These are phyloP conservation scores for Teratosphaeria epicoccoides DNA, from an alignment of 2,329 filamentous ascomycete species.

Conservation along the genomic window DNA sequence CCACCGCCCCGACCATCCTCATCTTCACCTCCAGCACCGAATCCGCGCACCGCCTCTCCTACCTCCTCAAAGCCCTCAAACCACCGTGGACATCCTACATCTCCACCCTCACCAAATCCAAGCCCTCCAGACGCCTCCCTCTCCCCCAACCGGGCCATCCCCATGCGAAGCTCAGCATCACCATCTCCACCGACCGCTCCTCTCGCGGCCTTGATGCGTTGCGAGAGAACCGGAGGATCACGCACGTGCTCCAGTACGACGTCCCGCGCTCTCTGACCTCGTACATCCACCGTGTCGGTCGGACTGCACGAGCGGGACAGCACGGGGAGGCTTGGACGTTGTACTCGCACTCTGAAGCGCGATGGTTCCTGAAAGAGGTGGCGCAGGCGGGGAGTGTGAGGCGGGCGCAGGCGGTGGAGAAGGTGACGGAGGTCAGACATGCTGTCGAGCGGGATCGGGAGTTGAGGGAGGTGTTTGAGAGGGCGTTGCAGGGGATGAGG, in stretches of 20 bases:
- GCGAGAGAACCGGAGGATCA: conserved; percentile 45
- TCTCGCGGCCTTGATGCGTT: conserved; percentile 68
- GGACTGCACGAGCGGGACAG: conserved; percentile 77
- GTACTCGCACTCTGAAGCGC: conserved; percentile 67
- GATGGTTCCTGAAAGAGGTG: conserved; percentile 87
- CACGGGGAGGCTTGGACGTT: conserved; percentile 76
- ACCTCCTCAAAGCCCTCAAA: conserved; percentile 48
- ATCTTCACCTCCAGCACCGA: conserved; percentile 91
- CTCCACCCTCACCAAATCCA: conserved; percentile 42
- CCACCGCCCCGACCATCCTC: conserved; percentile 42
- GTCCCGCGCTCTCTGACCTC: conserved; percentile 68
- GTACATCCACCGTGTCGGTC: conserved; percentile 85
- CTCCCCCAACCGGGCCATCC: conserved; percentile 28
- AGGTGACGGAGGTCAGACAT: conserved; percentile 18
- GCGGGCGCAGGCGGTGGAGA: conserved; percentile 36
- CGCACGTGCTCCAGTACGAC: conserved; percentile 90
- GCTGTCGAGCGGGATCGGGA: conserved; percentile 7
- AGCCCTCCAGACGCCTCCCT: conserved; percentile 47
- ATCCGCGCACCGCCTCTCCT: conserved; percentile 72
- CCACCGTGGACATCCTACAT: conserved; percentile 19
- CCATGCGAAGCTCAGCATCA: conserved; percentile 53
- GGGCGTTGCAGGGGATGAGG: conserved; percentile 52
- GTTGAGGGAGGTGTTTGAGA: conserved; percentile 34
- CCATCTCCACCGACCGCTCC: conserved; percentile 81
- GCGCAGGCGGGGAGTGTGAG: conserved; percentile 46